Conservation (phyloP, 1,139 yeast species). For the Tardiomyces digboiensis region DNA sequence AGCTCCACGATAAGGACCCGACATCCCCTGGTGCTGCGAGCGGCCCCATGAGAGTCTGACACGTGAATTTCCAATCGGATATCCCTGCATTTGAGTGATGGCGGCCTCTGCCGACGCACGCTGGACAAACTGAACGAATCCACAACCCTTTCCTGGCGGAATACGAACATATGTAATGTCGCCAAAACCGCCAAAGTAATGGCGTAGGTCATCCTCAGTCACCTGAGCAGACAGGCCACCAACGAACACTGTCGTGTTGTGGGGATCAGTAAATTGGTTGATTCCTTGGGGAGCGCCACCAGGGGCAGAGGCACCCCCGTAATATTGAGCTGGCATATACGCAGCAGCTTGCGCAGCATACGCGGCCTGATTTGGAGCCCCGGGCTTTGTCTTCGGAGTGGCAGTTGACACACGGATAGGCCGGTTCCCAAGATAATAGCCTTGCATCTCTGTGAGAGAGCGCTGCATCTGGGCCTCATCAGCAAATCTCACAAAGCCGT, state of each 20-base stretch:
- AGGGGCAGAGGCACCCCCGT: slow-evolving; percentile 1
- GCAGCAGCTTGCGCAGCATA: slow-evolving; percentile 6
- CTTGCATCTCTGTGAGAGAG: slow-evolving; percentile 79
- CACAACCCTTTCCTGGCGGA: slow-evolving; percentile 91
- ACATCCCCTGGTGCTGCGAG: slow-evolving; percentile 23
- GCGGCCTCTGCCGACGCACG: slow-evolving; percentile 87
- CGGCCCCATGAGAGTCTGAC: slow-evolving; percentile 91
- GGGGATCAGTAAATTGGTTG: slow-evolving; percentile 60
- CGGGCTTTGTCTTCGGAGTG: slow-evolving; percentile 46
- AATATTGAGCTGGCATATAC: slow-evolving; percentile 1
- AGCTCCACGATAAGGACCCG: slow-evolving; percentile 18
- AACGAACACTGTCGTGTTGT: slow-evolving; percentile 88
- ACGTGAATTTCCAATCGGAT: slow-evolving; percentile 76
- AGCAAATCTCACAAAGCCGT: slow-evolving; percentile 83
- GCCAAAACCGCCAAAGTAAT: slow-evolving; percentile 79
- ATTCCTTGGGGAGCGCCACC: slow-evolving; percentile 23
- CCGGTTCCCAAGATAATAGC: slow-evolving; percentile 60
- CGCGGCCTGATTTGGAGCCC: slow-evolving; percentile 6
- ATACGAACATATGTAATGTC: slow-evolving; percentile 76
- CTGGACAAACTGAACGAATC: slow-evolving; percentile 75
- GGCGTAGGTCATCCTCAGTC: slow-evolving; percentile 62
- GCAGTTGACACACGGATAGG: slow-evolving; percentile 72
- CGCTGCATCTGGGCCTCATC: slow-evolving; percentile 63
- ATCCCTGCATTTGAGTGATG: slow-evolving; percentile 88
- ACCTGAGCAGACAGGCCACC: slow-evolving; percentile 80